Evolutionary conservation across 345 rosid genomes (phyloP).

Genomic region (Syzygium aromaticum): DNA sequence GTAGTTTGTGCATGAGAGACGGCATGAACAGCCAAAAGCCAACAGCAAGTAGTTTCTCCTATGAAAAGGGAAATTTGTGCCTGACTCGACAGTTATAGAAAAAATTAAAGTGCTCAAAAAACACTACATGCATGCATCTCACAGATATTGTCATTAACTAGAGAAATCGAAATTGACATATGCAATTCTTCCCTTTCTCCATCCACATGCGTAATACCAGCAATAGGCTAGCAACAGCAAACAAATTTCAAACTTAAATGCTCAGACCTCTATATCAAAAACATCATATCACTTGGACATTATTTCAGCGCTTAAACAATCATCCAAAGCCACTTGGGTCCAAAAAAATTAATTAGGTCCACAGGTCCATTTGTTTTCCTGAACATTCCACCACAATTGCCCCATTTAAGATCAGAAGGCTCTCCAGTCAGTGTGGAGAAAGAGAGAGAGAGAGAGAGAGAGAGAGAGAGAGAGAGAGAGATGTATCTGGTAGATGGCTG

Average conservation of each 20-base stretch:
- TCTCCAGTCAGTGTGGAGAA: background rate
- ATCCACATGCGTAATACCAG: background rate
- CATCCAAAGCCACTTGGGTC: background rate
- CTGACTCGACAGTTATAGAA: background rate
- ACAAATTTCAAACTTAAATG: background rate
- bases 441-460: background rate
- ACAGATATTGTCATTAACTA: background rate
- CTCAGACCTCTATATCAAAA: background rate
- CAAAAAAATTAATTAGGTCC: background rate
- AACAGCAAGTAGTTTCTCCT: background rate
- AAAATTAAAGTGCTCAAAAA: background rate
- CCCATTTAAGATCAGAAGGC: background rate
- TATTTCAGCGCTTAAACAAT: background rate
- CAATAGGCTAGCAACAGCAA: background rate
- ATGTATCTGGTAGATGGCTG: background rate
- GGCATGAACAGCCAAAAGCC: background rate
- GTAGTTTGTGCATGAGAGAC: background rate
- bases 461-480: background rate
- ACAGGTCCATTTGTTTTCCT: background rate
- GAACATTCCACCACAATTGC: background rate
- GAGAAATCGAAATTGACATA: background rate
- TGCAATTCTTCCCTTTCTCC: background rate
- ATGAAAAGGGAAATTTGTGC: background rate
- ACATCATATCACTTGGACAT: background rate
- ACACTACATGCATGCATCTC: background rate